phyloP scores from a whole-genome alignment of 228 moss, liverwort and hornwort genomes.

The Sphagnum fallax region DNA sequence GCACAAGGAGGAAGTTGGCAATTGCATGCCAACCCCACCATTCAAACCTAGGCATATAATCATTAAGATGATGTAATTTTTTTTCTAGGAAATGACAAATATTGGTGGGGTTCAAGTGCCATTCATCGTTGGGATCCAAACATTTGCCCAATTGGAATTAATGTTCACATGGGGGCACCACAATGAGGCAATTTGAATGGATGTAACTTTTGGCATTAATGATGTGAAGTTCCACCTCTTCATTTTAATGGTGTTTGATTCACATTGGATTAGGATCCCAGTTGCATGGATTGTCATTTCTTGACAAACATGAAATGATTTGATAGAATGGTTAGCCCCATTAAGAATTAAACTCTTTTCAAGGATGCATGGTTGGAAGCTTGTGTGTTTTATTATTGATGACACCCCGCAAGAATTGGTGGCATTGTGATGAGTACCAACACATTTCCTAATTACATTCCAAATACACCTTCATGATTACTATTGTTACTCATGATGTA shows the following conservation, averaged over 20 bases:
- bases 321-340: not conserved
- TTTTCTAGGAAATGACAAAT: no score
- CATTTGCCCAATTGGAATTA: not conserved
- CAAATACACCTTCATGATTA: not conserved
- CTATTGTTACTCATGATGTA: not conserved
- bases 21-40: no score
- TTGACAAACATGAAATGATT: not conserved
- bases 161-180: not conserved
- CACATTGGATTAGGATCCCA: not conserved
- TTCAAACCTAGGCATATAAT: no score
- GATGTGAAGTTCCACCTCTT: not conserved
- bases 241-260: conserved; percentile 6
- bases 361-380: not conserved
- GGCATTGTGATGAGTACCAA: not conserved
- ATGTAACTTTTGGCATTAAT: conserved; percentile 6
- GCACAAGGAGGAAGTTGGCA: no score
- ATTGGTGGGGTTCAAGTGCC: not conserved
- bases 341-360: not conserved
- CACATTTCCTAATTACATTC: not conserved
- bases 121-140: not conserved
- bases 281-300: not conserved
- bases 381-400: not conserved
- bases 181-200: not conserved
- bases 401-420: not conserved
- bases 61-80: no score